Base-by-base conservation (phyloP, 2,329 filamentous ascomycete genomes). In the Cladophialophora yegresii region DNA sequence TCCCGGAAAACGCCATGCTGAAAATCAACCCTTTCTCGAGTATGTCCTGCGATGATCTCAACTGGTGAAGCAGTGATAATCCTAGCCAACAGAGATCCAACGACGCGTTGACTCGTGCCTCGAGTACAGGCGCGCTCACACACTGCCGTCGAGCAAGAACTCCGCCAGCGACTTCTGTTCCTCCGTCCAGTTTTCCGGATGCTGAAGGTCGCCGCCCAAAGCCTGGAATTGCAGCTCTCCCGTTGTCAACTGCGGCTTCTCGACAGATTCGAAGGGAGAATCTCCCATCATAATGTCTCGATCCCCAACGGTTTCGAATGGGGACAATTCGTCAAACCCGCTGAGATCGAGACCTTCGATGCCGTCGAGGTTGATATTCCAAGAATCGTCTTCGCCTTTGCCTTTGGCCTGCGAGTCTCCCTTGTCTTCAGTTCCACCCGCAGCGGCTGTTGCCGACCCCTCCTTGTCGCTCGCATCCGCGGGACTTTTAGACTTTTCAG, bases 321-420 rank as follows among this genome's bases (percentile, higher is more conserved):
- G 65, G 61, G 65, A 69, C 43, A 67, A 49, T 6, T 66, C 54
- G 5, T 63, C 61, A 26, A 62, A 47, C n/a, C 63, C 62, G 33
- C 64, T 63, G n/a, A 69, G 67, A 55, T 70, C 66, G 32, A 70
- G 65, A 20, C 66, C 66, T 43, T 65, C 62, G 33, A 70, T 68
- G 26, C 61, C 64, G 22, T 62, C 53, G 7, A 70, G 62, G 49
- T 67, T 66, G 62, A 70, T 64, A 20, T 65, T 54, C 66, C 66
- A 67, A 4, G 56, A 51, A 40, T 68, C 66, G 32, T 68, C 64
- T 49, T 69, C 65, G 40, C 26, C 33, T 40, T 62, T 66, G 28
- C n/a, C 23, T 40, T 64, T 65, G 13, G 47, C 33, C 32, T 30
- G 43, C 10, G 36, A 43, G 13, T 23, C 54, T 23, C 65, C 61